Evolutionary conservation across 208 protist genomes (phyloP).

Genomic region (Leishmania guyanensis): DNA sequence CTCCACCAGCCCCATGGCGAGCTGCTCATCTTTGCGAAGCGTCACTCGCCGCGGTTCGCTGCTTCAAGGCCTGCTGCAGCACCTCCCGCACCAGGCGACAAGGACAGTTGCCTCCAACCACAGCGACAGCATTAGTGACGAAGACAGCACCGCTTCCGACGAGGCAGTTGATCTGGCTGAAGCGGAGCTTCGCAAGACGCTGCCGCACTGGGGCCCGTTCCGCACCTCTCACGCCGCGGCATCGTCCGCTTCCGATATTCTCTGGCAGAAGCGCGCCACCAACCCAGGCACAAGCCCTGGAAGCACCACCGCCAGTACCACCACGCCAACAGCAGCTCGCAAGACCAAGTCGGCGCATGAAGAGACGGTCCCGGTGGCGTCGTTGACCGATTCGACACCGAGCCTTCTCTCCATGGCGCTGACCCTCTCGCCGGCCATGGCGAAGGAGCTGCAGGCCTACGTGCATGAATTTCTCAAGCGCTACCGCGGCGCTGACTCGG

Average conservation of each 20-base stretch:
- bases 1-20: slow-evolving; percentile 26
- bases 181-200: slow-evolving; percentile 10
- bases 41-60: slow-evolving; percentile 21
- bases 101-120: slow-evolving; percentile 8
- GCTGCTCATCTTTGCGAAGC: slow-evolving; percentile 25
- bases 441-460: slow-evolving; percentile 30
- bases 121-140: slow-evolving; percentile 28
- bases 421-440: slow-evolving; percentile 15
- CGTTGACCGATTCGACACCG: not conserved
- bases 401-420: not conserved
- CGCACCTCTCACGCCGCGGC: not conserved
- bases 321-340: not conserved
- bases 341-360: slow-evolving; percentile 7
- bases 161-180: slow-evolving; percentile 30
- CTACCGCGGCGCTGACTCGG: slow-evolving; percentile 23
- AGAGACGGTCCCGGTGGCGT: not conserved
- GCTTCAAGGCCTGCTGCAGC: slow-evolving; percentile 14
- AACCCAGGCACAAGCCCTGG: not conserved
- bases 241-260: not conserved
- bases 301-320: not conserved
- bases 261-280: not conserved
- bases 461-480: slow-evolving; percentile 36
- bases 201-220: slow-evolving; percentile 34
- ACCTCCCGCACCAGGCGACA: slow-evolving; percentile 3
- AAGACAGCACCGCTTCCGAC: slow-evolving; percentile 34